Base-by-base conservation (phyloP, 768 basidiomycete genomes). In the Boletus pseudo-olivaceus region DNA sequence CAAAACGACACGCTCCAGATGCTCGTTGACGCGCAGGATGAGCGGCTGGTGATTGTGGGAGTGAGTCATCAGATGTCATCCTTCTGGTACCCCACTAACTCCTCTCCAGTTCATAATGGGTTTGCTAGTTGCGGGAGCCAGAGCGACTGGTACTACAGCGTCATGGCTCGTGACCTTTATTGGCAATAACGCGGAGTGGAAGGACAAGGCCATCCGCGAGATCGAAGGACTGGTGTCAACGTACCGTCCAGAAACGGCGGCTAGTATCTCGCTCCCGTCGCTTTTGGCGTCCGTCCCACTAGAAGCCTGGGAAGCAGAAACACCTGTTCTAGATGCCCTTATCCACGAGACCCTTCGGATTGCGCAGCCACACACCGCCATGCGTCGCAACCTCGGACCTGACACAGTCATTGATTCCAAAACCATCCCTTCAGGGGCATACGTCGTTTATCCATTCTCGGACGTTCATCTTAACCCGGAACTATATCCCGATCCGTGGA, bases 141-240 rank as follows among this genome's bases (percentile, higher is more conserved):
- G 88, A 64, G 86, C 88, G 12, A 90, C 87, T 42, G 88, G 88
- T 11, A 85, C 85, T 10, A 86, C 87, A 76, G 88, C 87, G 37
- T 87, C 84, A 30, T 91, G 88, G 88, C 69, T 90, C 48, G 72
- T 87, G 54, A 86, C 83, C 32, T 91, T 82, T 69, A 78, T 91
- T 38, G 85, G 84, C 20, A 81, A 81, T 34, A 79, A 88, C 61
- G 72, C 75, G 37, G 81, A 84, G 59, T 90, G 87, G 86, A 76
- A 81, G 42, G 68, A 72, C 44, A 83, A 79, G 68, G 87, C 82
- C n/a, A 73, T 71, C 27, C 65, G 72, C 15, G 88, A 91, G 72
- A 73, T 88, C 37, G 78, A 82, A 62, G 70, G 69, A 11, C 75
- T 90, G 30, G 68, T 88, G 33, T 73, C 70, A 30, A 64, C 62